These are phyloP conservation scores for Lentinula novae-zelandiae DNA, from an alignment of 1,284 basidiomycete genomes.

Conservation along the genomic window DNA sequence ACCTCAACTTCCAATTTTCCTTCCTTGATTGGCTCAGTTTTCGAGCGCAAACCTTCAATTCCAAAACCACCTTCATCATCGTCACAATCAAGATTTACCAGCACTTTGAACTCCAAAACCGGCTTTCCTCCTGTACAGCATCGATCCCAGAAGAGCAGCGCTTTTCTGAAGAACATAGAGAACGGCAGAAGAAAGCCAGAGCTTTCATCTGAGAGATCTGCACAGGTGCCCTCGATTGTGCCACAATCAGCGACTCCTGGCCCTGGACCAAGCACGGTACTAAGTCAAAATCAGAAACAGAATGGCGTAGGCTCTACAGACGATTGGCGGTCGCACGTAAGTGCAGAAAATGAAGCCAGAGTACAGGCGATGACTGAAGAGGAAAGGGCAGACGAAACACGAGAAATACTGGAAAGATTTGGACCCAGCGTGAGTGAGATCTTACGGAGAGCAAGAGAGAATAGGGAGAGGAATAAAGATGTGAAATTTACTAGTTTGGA, in stretches of 20 bases:
- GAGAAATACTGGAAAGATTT: slow-evolving; percentile 65
- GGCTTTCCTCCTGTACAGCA: slow-evolving; percentile 63
- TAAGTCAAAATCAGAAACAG: slow-evolving; percentile 9
- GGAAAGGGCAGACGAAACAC: slow-evolving; percentile 54
- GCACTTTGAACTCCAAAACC: slow-evolving; percentile 25
- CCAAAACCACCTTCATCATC: slow-evolving; percentile 27
- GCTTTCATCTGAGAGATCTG: not conserved
- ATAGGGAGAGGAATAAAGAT: slow-evolving; percentile 29
- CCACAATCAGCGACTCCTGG: slow-evolving; percentile 1
- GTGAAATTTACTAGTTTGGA: slow-evolving; percentile 1
- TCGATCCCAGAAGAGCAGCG: slow-evolving; percentile 50
- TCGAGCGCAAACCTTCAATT: slow-evolving; percentile 46
- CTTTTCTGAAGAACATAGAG: slow-evolving; percentile 50
- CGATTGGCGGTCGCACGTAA: slow-evolving; percentile 44
- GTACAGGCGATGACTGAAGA: slow-evolving; percentile 56
- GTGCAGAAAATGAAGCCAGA: slow-evolving; percentile 49
- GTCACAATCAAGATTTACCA: not conserved
- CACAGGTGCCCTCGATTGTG: not conserved
- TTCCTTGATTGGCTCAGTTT: slow-evolving; percentile 44
- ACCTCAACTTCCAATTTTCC: not conserved
- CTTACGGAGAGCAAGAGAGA: slow-evolving; percentile 48
- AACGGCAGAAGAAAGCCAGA: slow-evolving; percentile 17
- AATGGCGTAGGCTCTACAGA: slow-evolving; percentile 11
- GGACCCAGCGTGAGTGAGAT: slow-evolving; percentile 60
- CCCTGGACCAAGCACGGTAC: not conserved